Percentiles rank a stretch among this genome's conserved stretches.
Conservation (phyloP, 768 basidiomycete genomes). For the Phallus indusiatus region DNA sequence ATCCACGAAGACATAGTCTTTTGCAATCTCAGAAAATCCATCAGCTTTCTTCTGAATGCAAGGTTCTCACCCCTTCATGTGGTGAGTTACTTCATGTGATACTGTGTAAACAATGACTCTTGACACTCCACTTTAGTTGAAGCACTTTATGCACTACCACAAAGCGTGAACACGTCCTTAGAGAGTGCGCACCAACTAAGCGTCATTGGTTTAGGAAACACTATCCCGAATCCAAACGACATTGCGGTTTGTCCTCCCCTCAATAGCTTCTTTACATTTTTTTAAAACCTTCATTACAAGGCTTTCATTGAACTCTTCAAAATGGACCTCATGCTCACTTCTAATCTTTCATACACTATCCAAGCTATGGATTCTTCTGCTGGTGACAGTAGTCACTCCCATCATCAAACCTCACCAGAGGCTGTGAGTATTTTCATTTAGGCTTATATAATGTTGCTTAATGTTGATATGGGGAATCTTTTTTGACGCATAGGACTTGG, state of each 20-base stretch:
- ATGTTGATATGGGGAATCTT: background rate
- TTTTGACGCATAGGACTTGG: background rate
- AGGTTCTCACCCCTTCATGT: background rate
- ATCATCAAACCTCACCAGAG: background rate
- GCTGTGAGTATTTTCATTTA: background rate
- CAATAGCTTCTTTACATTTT: background rate
- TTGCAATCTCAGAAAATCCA: background rate
- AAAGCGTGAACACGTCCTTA: background rate
- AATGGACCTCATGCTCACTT: background rate
- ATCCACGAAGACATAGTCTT: too few relatives aligned
- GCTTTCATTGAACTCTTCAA: background rate
- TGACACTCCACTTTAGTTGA: background rate
- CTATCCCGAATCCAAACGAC: background rate
- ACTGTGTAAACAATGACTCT: background rate
- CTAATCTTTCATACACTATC: background rate
- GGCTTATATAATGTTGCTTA: background rate
- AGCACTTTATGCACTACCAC: background rate
- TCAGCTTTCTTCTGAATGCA: background rate
- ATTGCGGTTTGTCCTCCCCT: background rate
- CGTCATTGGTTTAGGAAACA: background rate
- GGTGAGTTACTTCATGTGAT: background rate
- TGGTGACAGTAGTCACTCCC: background rate
- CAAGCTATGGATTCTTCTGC: background rate
- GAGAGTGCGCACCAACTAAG: background rate
- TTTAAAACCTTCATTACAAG: background rate